Percentiles rank a stretch among this genome's conserved stretches.
Evolutionary conservation across 73 alveolate species (phyloP).

Genomic region (Stentor coeruleus): DNA sequence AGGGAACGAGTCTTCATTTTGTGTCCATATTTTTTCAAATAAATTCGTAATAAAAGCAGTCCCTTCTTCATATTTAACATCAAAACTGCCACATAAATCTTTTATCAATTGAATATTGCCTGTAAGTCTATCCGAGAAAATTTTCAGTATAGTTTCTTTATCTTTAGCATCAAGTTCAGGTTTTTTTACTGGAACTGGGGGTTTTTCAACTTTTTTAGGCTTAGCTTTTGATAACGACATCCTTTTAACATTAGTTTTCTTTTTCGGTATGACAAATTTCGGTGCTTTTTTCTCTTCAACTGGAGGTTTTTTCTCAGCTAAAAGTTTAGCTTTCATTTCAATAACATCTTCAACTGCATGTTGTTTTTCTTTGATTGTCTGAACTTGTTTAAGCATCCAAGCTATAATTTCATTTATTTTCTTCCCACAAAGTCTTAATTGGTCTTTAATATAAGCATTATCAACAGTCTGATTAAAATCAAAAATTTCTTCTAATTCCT

Average conservation of each 20-base stretch:
- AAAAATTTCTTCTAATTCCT: not conserved
- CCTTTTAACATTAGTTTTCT: conserved; percentile 1
- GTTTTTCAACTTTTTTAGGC: not conserved
- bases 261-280: not conserved
- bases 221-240: conserved; percentile 3
- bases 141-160: not conserved
- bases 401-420: conserved; percentile 43
- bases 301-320: conserved; percentile 7
- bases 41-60: not conserved
- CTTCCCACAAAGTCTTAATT: conserved; percentile 34
- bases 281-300: conserved; percentile 30
- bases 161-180: conserved; percentile 19
- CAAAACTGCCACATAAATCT: not conserved
- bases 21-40: not conserved
- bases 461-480: not conserved
- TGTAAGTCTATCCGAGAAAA: not conserved
- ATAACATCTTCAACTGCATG: conserved; percentile 31
- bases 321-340: conserved; percentile 23
- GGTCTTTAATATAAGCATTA: conserved; percentile 27
- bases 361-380: conserved; percentile 32
- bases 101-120: not conserved
- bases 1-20: conserved; percentile 13
- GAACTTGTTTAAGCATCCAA: conserved; percentile 45
- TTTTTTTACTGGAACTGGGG: not conserved
- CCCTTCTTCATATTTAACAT: not conserved